Conservation (phyloP, 2,329 filamentous ascomycete genomes). For the Knufia petricola region DNA sequence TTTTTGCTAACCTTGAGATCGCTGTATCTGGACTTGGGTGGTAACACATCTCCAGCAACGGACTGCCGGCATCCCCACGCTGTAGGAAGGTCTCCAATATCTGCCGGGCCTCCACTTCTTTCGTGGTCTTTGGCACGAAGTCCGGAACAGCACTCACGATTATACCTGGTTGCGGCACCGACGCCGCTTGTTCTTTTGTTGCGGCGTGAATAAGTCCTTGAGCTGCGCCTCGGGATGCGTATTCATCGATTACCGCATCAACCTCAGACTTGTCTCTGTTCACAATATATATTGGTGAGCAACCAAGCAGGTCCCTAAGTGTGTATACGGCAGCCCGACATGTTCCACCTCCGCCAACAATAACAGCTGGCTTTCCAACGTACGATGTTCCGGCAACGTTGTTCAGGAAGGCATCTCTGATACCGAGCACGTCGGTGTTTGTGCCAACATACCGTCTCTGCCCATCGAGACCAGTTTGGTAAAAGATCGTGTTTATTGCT, state of each 20-base stretch:
- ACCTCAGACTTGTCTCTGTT: conserved; percentile 64
- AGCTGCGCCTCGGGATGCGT: conserved; percentile 49
- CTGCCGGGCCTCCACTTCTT: conserved; percentile 51
- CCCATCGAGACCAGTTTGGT: conserved; percentile 37
- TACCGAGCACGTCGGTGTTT: conserved; percentile 73
- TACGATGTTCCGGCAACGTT: conserved; percentile 37
- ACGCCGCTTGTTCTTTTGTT: conserved; percentile 50
- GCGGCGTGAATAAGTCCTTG: conserved; percentile 52
- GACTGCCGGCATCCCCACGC: conserved; percentile 48
- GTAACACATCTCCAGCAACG: conserved; percentile 73
- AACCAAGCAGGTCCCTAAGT: conserved; percentile 58
- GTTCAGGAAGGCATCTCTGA: conserved; percentile 59
- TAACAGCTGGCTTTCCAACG: conserved; percentile 56
- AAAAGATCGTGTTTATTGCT: conserved; percentile 70
- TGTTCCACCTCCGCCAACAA: conserved; percentile 69
- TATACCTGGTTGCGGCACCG: conserved; percentile 51
- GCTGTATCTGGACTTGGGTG: conserved; percentile 62
- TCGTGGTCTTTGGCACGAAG: conserved; percentile 55
- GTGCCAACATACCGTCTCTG: conserved; percentile 55
- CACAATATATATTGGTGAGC: conserved; percentile 62
- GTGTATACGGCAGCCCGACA: conserved; percentile 71
- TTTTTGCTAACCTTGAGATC: conserved; percentile 52
- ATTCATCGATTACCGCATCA: conserved; percentile 56
- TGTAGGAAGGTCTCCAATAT: conserved; percentile 38
- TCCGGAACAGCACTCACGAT: conserved; percentile 69